These are phyloP conservation scores for Chrysanthemum makinoi DNA, from an alignment of 129 eudicot species.

Conservation along the genomic window DNA sequence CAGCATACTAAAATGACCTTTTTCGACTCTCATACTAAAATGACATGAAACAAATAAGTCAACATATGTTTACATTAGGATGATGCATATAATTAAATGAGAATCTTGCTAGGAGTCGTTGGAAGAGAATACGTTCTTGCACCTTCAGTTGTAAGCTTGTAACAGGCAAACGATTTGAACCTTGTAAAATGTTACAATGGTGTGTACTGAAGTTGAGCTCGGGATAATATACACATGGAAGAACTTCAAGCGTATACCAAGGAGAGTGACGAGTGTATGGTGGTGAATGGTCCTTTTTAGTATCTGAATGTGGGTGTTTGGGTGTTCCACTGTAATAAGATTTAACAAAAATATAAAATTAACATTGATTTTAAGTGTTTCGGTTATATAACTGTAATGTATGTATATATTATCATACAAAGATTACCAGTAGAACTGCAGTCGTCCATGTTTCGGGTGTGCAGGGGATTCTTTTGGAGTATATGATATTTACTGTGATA, in stretches of 20 bases:
- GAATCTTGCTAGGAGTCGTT: constrained; percentile 20
- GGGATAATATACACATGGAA: constrained; percentile 31
- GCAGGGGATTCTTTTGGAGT: constrained; percentile 32
- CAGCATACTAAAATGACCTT: constrained; percentile 42
- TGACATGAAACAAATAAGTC: too few relatives aligned
- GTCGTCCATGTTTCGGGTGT: constrained; percentile 34
- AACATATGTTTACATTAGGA: too few relatives aligned
- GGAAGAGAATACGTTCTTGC: constrained; percentile 36
- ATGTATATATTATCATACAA: neutral
- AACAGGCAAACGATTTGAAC: neutral
- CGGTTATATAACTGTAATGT: too few relatives aligned
- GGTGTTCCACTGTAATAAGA: constrained; percentile 39
- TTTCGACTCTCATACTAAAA: too few relatives aligned
- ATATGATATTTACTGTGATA: constrained; percentile 39
- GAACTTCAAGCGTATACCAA: constrained; percentile 43
- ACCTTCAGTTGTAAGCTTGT: constrained; percentile 7
- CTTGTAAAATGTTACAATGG: constrained; percentile 15
- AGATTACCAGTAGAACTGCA: constrained; percentile 38
- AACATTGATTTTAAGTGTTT: neutral
- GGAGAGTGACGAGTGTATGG: constrained; percentile 43
- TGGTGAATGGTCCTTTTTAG: constrained; percentile 24
- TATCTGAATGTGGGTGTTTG: constrained; percentile 33
- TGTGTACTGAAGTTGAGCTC: constrained; percentile 27
- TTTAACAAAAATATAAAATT: neutral
- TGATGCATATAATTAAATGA: too few relatives aligned